These are phyloP conservation scores for Aspergillus leporis DNA, from an alignment of 495 filamentous ascomycete species.

Conservation along the genomic window DNA sequence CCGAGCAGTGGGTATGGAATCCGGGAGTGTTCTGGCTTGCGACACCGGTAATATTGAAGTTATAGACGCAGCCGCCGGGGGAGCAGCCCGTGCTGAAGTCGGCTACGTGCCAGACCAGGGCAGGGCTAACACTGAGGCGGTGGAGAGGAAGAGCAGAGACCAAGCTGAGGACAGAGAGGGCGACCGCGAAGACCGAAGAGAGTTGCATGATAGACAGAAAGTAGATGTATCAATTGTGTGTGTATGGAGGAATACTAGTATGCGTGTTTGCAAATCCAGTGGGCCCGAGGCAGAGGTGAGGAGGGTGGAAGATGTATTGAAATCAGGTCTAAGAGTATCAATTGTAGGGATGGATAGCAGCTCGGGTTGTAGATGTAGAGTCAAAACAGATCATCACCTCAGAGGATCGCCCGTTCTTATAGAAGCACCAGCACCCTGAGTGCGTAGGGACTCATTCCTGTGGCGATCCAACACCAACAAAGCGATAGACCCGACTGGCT, in stretches of 20 bases:
- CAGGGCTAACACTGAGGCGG: conserved; percentile 23
- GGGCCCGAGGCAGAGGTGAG: background rate
- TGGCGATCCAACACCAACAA: conserved; percentile 5
- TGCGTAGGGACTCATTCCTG: background rate
- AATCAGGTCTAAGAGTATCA: background rate
- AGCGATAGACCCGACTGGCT: background rate
- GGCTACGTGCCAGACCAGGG: conserved; percentile 34
- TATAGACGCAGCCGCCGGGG: conserved; percentile 35
- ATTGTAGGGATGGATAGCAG: background rate
- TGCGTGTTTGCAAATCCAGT: background rate
- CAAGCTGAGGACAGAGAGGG: conserved; percentile 31
- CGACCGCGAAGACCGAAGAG: conserved; percentile 29
- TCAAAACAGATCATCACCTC: background rate
- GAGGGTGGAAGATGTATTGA: background rate
- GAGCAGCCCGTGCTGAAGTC: conserved; percentile 38
- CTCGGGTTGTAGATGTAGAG: background rate
- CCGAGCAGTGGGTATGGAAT: conserved; percentile 43
- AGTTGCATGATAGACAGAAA: conserved; percentile 35
- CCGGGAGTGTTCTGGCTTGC: conserved; percentile 34
- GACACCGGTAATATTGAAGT: conserved; percentile 36
- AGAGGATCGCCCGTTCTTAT: background rate
- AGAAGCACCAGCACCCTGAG: conserved; percentile 1
- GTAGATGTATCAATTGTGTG: too few relatives aligned
- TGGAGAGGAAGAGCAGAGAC: conserved; percentile 20
- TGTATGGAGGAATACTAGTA: background rate